Conservation (phyloP, 192 early-diverging fungal species). For the Entomortierella chlamydospora region DNA sequence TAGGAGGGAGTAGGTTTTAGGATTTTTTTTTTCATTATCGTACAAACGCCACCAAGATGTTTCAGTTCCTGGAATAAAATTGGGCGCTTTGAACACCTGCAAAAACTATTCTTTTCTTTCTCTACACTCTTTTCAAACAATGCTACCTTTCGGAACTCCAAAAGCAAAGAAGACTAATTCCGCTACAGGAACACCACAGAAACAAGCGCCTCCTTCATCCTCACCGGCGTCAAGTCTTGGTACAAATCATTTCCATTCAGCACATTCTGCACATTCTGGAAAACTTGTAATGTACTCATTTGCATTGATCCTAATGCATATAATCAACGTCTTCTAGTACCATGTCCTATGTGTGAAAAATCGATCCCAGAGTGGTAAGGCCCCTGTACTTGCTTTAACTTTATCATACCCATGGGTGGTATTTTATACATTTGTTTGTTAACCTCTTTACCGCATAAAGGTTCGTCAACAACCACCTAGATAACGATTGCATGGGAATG, state of each 20-base stretch:
- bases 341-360: slow-evolving; percentile 64
- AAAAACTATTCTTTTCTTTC: no score
- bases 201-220: neutral
- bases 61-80: no score
- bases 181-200: neutral
- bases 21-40: no score
- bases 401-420: neutral
- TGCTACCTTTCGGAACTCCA: slow-evolving; percentile 12
- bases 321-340: slow-evolving; percentile 30
- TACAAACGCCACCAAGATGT: no score
- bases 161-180: slow-evolving; percentile 8
- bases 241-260: neutral
- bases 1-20: no score
- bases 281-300: no score
- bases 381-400: neutral
- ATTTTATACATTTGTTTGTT: neutral
- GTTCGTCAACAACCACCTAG: slow-evolving; percentile 66
- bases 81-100: no score
- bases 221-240: slow-evolving; percentile 14
- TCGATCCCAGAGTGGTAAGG: slow-evolving; percentile 39
- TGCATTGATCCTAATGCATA: no score
- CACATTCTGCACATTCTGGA: no score
- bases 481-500: slow-evolving; percentile 53
- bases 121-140: no score
- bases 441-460: neutral